phyloP scores from a whole-genome alignment of 192 early-diverging fungal genomes.

The Ambispora gerdemannii region DNA sequence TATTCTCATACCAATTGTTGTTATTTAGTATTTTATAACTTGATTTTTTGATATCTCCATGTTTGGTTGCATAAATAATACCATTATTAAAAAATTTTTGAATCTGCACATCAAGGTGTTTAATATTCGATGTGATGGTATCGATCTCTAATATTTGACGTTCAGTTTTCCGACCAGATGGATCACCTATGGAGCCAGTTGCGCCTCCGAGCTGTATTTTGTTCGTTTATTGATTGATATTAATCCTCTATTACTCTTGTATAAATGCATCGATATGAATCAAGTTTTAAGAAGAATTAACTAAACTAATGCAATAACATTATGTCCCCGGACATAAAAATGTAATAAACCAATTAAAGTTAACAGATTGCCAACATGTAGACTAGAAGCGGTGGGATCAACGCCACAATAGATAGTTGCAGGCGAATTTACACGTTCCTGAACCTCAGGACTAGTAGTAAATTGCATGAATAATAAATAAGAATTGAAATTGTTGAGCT shows the following conservation, averaged over 20 bases:
- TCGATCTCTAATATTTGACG: constrained; percentile 62
- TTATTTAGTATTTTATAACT: constrained; percentile 72
- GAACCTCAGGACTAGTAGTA: constrained; percentile 42
- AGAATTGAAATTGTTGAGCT: not conserved
- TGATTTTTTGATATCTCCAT: constrained; percentile 21
- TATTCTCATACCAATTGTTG: constrained; percentile 69
- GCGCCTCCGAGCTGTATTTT: constrained; percentile 71
- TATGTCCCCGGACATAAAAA: constrained; percentile 80
- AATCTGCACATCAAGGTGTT: constrained; percentile 69
- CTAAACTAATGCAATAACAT: constrained; percentile 74
- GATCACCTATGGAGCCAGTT: constrained; percentile 91
- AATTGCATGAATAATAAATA: constrained; percentile 9
- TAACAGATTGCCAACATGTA: constrained; percentile 90
- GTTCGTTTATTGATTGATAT: constrained; percentile 2
- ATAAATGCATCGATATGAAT: constrained; percentile 17
- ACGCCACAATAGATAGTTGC: constrained; percentile 84
- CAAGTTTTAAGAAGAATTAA: not conserved
- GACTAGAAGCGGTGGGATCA: constrained; percentile 87
- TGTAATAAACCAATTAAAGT: constrained; percentile 81
- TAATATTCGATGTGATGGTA: constrained; percentile 59
- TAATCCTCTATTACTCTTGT: constrained; percentile 6
- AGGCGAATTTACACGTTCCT: constrained; percentile 42
- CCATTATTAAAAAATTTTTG: constrained; percentile 65
- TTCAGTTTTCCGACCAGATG: constrained; percentile 81
- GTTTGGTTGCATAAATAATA: constrained; percentile 31